These are phyloP conservation scores for Trametes elegans DNA, from an alignment of 768 basidiomycete genomes.

Conservation along the genomic window DNA sequence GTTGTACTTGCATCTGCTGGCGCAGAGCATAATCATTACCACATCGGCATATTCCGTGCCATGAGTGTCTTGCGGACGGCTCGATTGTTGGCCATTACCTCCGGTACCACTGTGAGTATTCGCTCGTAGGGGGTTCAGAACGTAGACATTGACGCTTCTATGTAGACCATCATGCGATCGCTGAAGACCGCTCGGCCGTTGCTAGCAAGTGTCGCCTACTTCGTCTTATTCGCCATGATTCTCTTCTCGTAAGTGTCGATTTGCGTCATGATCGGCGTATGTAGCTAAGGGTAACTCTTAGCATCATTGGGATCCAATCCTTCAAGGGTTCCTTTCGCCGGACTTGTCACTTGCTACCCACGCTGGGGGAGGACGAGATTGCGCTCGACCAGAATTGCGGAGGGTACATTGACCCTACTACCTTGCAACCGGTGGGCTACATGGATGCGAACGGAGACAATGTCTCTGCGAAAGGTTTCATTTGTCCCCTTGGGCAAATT, in stretches of 20 bases:
- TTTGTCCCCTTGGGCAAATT: constrained; percentile 83
- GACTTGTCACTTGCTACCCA: constrained; percentile 54
- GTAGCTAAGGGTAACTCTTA: constrained; percentile 26
- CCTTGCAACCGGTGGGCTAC: constrained; percentile 46
- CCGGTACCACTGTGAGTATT: constrained; percentile 89
- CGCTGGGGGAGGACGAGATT: constrained; percentile 50
- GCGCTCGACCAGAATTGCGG: constrained; percentile 70
- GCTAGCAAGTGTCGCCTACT: constrained; percentile 87
- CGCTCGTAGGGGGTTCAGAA: too few species aligned
- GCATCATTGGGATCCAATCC: constrained; percentile 91
- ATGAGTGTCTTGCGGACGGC: constrained; percentile 83
- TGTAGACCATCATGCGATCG: constrained; percentile 83
- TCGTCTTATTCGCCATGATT: constrained; percentile 85
- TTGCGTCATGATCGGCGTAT: neutral
- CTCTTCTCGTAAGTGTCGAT: constrained; percentile 73
- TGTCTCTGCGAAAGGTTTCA: constrained; percentile 68
- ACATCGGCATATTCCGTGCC: constrained; percentile 87
- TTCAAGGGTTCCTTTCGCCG: constrained; percentile 85
- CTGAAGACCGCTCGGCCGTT: constrained; percentile 88
- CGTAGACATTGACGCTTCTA: too few species aligned
- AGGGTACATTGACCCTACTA: constrained; percentile 66
- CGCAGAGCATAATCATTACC: constrained; percentile 60
- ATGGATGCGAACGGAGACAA: constrained; percentile 37
- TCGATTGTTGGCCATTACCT: constrained; percentile 81
- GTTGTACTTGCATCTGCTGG: constrained; percentile 72